These are phyloP conservation scores for Penicilliopsis zonata DNA, from an alignment of 495 filamentous ascomycete species.

Conservation along the genomic window DNA sequence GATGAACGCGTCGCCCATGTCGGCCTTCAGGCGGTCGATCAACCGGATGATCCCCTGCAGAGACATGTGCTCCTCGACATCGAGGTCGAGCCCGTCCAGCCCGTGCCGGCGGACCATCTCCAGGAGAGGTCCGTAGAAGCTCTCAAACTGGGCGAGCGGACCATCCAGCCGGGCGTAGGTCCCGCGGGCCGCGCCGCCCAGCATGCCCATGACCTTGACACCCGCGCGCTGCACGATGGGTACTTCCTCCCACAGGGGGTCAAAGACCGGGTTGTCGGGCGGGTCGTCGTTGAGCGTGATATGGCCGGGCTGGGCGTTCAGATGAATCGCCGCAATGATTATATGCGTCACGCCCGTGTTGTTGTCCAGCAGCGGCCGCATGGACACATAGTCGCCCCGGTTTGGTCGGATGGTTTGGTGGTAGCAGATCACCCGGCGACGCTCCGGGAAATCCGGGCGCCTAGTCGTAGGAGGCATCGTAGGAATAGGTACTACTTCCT, in stretches of 20 bases:
- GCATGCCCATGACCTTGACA: conserved; percentile 67
- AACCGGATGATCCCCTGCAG: conserved; percentile 55
- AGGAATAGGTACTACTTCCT: too few relatives aligned
- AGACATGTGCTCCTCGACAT: conserved; percentile 73
- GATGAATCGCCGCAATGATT: conserved; percentile 68
- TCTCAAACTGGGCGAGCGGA: conserved; percentile 43
- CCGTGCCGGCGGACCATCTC: conserved; percentile 42
- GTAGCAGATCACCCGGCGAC: conserved; percentile 50
- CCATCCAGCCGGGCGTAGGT: conserved; percentile 55
- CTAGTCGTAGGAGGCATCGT: conserved; percentile 1
- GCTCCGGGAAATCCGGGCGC: conserved; percentile 5
- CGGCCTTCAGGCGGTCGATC: conserved; percentile 56
- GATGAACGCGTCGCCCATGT: conserved; percentile 59
- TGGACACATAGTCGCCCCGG: conserved; percentile 46
- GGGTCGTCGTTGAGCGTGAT: conserved; percentile 69
- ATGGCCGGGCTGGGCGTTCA: conserved; percentile 47
- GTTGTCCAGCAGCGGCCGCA: conserved; percentile 55
- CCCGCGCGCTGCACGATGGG: conserved; percentile 49
- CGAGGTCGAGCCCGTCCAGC: conserved; percentile 67
- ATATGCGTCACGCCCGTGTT: conserved; percentile 56
- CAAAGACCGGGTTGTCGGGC: conserved; percentile 42
- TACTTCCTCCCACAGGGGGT: conserved; percentile 58
- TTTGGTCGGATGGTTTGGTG: conserved; percentile 55
- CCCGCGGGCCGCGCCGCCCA: conserved; percentile 67
- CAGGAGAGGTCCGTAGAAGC: conserved; percentile 52